Base-by-base conservation (phyloP, 306 rosid species). In the Hylodesmum podocarpum region DNA sequence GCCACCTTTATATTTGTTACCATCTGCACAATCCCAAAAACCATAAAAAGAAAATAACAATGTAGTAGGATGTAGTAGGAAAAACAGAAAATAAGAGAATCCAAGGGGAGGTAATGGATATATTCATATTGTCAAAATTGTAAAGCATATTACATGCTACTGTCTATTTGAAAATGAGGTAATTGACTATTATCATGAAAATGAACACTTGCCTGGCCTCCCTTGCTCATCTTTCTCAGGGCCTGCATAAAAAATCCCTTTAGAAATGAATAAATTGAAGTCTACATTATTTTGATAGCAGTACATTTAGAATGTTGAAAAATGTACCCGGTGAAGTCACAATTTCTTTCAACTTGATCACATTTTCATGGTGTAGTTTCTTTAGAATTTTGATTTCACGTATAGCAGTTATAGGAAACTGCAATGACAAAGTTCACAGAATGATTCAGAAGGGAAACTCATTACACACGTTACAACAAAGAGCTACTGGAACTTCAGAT, bases 341-440 rank as follows among this genome's bases (percentile, higher is more conserved):
- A 18, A 90, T 86, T 82, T 90, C 96, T 76, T 88, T 90, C 77
- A 90, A 77, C 82, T 88, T 90, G 70, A 88, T 85, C 21, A 90
- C 83, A 80, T 90, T 90, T 50, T 88, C 92, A 72, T 90, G 96
- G 73, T 88, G 82, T n/a, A 90, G 83, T 85, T 84, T 90, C 83
- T 86, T 88, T 57, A 90, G 73, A 76, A 90, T 87, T 78, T 84
- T 90, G 74, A 90, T 90, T 83, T 90, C 96, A 8, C 92, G 89
- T 58, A 90, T 90, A 55, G 92, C 96, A 18, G 92, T 88, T 49
- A 88, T 90, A 40, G 96, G 96, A 67, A 90, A 88, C 92, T 90
- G 83, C 77, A 76, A 50, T 27, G 33, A 55, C 55, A 79, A 72
- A 70, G 66, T 39, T 82, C 7, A 73, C 10, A 29, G 31, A 10